Evolutionary conservation across 2,329 filamentous ascomycete species (phyloP), one percentile per base, ranked within the genome.

Genomic region (Tolypocladium amazonense): DNA sequence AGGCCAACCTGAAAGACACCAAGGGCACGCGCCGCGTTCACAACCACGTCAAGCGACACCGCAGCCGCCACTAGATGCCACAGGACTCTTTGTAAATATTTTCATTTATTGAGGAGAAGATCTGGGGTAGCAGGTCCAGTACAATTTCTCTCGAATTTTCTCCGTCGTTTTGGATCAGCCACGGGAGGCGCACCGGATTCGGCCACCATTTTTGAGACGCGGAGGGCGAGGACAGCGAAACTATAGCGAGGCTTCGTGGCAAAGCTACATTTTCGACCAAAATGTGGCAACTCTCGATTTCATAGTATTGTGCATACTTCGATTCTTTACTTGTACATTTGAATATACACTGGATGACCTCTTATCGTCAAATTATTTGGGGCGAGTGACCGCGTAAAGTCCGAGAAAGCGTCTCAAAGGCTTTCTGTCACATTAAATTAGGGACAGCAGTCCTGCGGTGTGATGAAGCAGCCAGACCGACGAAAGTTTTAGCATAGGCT

Each of bases 1-100:
- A 72, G 47, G 69, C 69, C 38, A 65, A 60, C 56, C 35, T 69
- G 39, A 67, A 62, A 58, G 54, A 64, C 27, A 65, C 64, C 62
- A 71, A 71, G 64, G 60, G 62, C 11, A 72, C 73, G 60, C 73
- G 75, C 60, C 73, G 76, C 63, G 62, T 67, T 23, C 74, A 74
- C 62, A 68, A 73, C 60, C 76, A 78, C 63, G 60, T 66, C 54
- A 64, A 65, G 41, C 69, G 71, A 41, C 72, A 73, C 65, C 72
- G 70, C 54, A 67, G 66, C 64, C 67, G 65, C 58, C 70, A 62
- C 45, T 65, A 67, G 59, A 20, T n/a, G 47, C 25, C 20, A 33
- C 27, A 20, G 9, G 18, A 52, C 11, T 27, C 27, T 33, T n/a
- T 53, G 27, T 33, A 33, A n/a, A 53, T 41, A 33, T 15, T 3